Evolutionary conservation across 2,329 filamentous ascomycete species (phyloP).

Genomic region (Aspergillus sp.): DNA sequence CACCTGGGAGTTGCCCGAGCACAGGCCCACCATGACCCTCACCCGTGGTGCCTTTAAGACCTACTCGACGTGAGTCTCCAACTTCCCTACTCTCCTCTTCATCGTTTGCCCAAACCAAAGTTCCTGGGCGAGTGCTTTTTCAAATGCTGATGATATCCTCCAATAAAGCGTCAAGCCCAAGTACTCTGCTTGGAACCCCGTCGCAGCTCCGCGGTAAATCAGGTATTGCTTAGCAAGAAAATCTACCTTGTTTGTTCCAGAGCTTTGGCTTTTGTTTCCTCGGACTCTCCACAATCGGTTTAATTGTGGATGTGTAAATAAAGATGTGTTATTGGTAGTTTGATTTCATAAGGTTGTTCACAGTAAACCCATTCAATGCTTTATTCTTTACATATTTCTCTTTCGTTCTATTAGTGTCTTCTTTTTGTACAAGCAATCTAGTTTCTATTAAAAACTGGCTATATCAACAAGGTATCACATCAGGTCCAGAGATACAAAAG

Average conservation of each 20-base stretch:
- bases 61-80: conserved; percentile 79
- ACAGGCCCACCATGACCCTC: conserved; percentile 70
- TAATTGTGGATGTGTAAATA: conserved; percentile 29
- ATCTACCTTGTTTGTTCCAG: background rate
- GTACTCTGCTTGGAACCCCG: conserved; percentile 30
- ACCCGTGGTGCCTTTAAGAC: conserved; percentile 80
- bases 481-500: conserved; percentile 9
- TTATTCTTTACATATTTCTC: no score
- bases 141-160: no score
- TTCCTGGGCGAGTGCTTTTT: no score
- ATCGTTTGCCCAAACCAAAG: no score
- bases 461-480: conserved; percentile 24
- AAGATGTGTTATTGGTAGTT: conserved; percentile 26
- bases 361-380: conserved; percentile 2
- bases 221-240: conserved; percentile 2
- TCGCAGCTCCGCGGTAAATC: conserved; percentile 31
- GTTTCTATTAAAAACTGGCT: no score
- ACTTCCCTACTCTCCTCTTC: background rate
- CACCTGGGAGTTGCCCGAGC: conserved; percentile 69
- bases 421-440: no score
- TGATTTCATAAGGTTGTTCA: conserved; percentile 3
- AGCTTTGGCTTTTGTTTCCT: conserved; percentile 7
- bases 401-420: no score
- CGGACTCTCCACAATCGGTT: conserved; percentile 3
- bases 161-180: conserved; percentile 25